Base-by-base conservation (phyloP, 176 grass and related monocot species). In the Echinochloa phyllopogon region DNA sequence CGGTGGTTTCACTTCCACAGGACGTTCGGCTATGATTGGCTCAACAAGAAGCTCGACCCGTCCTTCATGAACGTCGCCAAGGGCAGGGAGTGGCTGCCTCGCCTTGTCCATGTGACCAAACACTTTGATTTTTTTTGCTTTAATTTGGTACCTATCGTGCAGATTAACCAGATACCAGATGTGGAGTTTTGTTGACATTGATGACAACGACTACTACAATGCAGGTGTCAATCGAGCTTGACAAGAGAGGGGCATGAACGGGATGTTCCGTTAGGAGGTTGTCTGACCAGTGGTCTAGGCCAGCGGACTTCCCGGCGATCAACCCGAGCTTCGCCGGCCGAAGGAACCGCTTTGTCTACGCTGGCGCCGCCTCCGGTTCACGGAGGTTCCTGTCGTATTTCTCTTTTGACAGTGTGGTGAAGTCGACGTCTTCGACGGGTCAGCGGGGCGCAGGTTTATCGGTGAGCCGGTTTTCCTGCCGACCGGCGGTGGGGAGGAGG, bases 1-100 rank as follows among this genome's bases (percentile, higher is more conserved):
- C 76, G 87, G 45, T 99, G 96, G 93, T 99, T 99, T 52, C 42
- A 99, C 52, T 99, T 96, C 78, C 91, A 94, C 50, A 86, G 84
- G 10, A 96, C 94, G 96, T 96, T 99, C 36, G 96, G 96, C 13
- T 99, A 99, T 70, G 78, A 89, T 4, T 99, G 91, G 93, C 81
- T 50, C 38, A 83, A 92, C 69, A 85, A 87, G 71, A 94, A 90
- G 83, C 89, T 99, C 52, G 89, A 96, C 77, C 91, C 93, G 76
- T 58, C 85, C 42, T 99, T 99, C 93, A 99, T 99, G 96, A 99
- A 99, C 66, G 39, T 50, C 0, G 44, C 63, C 4, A 91, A 70
- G 50, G 83, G 81, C 10, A 91, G 95, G 49, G 83, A 84, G 33
- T 58, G 76, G 87, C 69, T 99, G 50, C 91, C 96, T 77, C 96